Percentiles rank a stretch among this genome's conserved stretches.
Evolutionary conservation across 2,329 filamentous ascomycete genomes (phyloP).

Genomic region (Ceratocystis cubensis): DNA sequence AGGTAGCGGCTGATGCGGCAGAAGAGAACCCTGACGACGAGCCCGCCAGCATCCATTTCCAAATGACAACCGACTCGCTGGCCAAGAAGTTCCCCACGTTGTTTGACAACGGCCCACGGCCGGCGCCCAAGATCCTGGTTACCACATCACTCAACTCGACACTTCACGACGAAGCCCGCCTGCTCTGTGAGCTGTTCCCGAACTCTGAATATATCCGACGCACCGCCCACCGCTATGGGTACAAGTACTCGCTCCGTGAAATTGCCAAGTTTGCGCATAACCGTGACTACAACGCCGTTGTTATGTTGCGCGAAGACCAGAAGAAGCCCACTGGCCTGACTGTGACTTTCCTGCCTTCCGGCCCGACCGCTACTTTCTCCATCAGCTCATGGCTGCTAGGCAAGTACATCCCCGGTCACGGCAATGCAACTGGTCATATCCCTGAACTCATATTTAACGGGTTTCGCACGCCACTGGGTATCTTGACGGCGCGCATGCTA

Average conservation of each 20-base stretch:
- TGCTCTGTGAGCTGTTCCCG: slow-evolving; percentile 72
- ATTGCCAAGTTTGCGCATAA: slow-evolving; percentile 77
- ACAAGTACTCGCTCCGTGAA: slow-evolving; percentile 87
- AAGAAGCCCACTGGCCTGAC: slow-evolving; percentile 76
- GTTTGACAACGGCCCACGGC: slow-evolving; percentile 46
- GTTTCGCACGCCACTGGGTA: slow-evolving; percentile 83
- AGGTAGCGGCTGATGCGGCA: slow-evolving; percentile 37
- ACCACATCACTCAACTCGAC: slow-evolving; percentile 85
- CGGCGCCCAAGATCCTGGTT: slow-evolving; percentile 71
- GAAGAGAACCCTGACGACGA: slow-evolving; percentile 47
- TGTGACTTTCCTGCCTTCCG: slow-evolving; percentile 68
- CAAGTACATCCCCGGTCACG: slow-evolving; percentile 78
- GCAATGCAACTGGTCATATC: slow-evolving; percentile 74
- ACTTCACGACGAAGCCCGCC: slow-evolving; percentile 68
- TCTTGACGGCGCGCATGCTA: slow-evolving; percentile 78
- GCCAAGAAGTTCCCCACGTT: slow-evolving; percentile 50
- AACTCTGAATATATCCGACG: slow-evolving; percentile 78
- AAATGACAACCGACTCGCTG: slow-evolving; percentile 31
- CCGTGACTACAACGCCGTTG: slow-evolving; percentile 67
- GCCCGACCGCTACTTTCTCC: slow-evolving; percentile 86
- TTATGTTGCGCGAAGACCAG: slow-evolving; percentile 78
- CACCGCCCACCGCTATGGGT: slow-evolving; percentile 66
- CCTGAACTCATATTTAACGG: slow-evolving; percentile 87
- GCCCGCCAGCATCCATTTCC: slow-evolving; percentile 20
- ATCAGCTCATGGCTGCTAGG: slow-evolving; percentile 86